A percentile compares a stretch with the other conserved stretches of the same genome.
These are phyloP conservation scores for Tribonema minus DNA, from an alignment of 108 stramenopile species.

Conservation along the genomic window DNA sequence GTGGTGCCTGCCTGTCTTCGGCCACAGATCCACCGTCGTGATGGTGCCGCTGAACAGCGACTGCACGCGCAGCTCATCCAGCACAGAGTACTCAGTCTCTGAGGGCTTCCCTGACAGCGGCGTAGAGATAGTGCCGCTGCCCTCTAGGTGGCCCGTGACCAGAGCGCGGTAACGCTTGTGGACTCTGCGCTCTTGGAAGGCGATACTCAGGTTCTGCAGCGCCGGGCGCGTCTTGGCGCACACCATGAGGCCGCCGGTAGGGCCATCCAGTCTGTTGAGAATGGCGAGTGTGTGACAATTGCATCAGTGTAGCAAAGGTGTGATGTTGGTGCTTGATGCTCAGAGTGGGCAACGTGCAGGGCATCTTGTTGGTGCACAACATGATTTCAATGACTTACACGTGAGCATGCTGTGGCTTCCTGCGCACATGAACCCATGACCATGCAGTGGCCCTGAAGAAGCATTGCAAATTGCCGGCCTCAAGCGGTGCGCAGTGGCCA, in stretches of 20 bases:
- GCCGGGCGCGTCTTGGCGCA: slow-evolving; percentile 45
- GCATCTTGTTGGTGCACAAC: too few relatives aligned
- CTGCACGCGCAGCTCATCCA: not conserved
- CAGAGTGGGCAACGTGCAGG: slow-evolving; percentile 14
- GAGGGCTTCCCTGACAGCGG: slow-evolving; percentile 31
- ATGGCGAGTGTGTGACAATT: too few relatives aligned
- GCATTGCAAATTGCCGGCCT: too few relatives aligned
- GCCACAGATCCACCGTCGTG: slow-evolving; percentile 46
- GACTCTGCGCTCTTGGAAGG: slow-evolving; percentile 30
- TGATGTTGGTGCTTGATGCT: slow-evolving; percentile 5
- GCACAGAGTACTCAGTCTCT: slow-evolving; percentile 6
- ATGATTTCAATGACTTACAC: too few relatives aligned
- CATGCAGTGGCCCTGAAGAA: not conserved
- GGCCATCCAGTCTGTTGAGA: slow-evolving; percentile 46
- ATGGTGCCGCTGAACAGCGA: slow-evolving; percentile 15
- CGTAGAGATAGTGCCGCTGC: slow-evolving; percentile 15
- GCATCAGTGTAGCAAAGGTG: slow-evolving; percentile 28
- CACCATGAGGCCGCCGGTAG: slow-evolving; percentile 45
- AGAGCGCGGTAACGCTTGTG: slow-evolving; percentile 41
- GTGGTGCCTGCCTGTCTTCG: slow-evolving; percentile 35
- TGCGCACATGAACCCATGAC: not conserved
- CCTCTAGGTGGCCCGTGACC: slow-evolving; percentile 33
- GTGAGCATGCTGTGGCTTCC: too few relatives aligned
- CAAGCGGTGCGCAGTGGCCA: too few relatives aligned
- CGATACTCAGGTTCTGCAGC: not conserved